Conservation (phyloP, 768 basidiomycete species). For the Tephrocybe rancida region DNA sequence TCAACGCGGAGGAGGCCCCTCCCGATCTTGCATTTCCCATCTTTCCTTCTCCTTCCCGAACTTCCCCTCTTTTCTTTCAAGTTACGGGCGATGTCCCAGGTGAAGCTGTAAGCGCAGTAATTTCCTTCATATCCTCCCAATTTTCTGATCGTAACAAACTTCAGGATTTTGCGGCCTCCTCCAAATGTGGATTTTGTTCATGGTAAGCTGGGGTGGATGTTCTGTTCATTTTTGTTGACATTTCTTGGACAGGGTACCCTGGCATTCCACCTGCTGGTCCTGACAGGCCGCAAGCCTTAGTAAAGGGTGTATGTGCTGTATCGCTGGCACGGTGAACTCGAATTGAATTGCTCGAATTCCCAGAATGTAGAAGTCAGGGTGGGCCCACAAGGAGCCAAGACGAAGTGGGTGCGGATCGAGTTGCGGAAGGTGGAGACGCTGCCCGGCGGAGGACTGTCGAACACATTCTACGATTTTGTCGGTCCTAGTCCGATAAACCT, state of each 20-base stretch:
- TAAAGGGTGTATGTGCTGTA: conserved; percentile 72
- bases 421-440: conserved; percentile 88
- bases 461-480: conserved; percentile 79
- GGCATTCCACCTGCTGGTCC: conserved; percentile 81
- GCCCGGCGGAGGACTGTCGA: conserved; percentile 67
- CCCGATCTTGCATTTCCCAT: background rate
- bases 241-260: conserved; percentile 61
- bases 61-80: background rate
- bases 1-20: background rate
- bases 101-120: conserved; percentile 42
- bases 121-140: conserved; percentile 24
- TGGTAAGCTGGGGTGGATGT: conserved; percentile 42
- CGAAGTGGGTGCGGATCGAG: conserved; percentile 91
- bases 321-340: conserved; percentile 5
- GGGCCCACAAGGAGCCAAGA: conserved; percentile 75
- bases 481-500: conserved; percentile 82
- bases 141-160: conserved; percentile 6
- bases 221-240: conserved; percentile 9
- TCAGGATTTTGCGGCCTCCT: conserved; percentile 80
- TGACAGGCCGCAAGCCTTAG: conserved; percentile 80
- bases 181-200: conserved; percentile 90
- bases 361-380: conserved; percentile 88
- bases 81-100: conserved; percentile 37
- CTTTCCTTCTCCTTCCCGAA: background rate
- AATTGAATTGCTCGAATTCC: conserved; percentile 14